Base-by-base conservation (phyloP, 2,329 filamentous ascomycete genomes). In the Capronia americana region DNA sequence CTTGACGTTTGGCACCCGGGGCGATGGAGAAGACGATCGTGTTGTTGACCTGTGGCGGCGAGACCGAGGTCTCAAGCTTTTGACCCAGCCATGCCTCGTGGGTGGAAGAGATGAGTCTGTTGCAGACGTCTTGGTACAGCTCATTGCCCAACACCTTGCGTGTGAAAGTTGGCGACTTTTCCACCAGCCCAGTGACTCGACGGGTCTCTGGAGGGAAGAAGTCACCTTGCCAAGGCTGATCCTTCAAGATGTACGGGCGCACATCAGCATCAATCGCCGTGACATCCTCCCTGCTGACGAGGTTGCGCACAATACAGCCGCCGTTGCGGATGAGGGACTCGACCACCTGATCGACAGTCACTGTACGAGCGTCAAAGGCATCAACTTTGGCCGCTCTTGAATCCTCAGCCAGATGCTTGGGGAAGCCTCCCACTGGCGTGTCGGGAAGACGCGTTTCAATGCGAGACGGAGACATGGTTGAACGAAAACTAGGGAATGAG, bases 11-110 rank as follows among this genome's bases (percentile, higher is more conserved):
- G n/a, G 55, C 69, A 0, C 73, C 71, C 0, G 73, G 72, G 0
- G 68, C 71, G n/a, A 73, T 72, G 69, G 71, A 51, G 59, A 76
- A 74, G 11, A 74, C 66, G 28, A 74, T 69, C 20, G 73, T 73
- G 56, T 72, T 74, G 65, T 73, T 74, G 28, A 75, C 65, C 65
- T 75, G 73, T 2, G 72, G 73, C 6, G n/a, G 14, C 6, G 63
- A 63, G 6, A 66, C 59, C 8, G 12, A 34, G n/a, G 17, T 23
- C 14, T 38, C 20, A 7, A 20, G 26, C 30, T 51, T 54, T 5
- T 66, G 11, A 10, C 64, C 64, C 1, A 53, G 5, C 64, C 64
- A 66, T 10, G 71, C 73, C 56, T 64, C 67, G 61, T 58, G 4
- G 32, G 38, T 62, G 32, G 41, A 28, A 2, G 59, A 50, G 26